phyloP scores from a whole-genome alignment of 2,329 filamentous ascomycete genomes.

The Talaromyces sp. region DNA sequence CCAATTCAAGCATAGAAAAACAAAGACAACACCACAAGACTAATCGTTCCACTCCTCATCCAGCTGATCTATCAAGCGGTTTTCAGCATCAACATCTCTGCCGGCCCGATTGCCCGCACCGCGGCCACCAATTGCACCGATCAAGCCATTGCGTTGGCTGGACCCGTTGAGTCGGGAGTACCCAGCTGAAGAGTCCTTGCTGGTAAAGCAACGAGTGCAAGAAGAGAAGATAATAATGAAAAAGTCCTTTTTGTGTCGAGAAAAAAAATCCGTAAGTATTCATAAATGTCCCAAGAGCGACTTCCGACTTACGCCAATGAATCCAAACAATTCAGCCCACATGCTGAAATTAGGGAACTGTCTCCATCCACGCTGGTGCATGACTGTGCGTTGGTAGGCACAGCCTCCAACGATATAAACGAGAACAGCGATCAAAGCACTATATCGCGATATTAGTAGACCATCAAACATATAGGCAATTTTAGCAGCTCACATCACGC shows the following conservation, averaged over 20 bases:
- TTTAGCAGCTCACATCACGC: slow-evolving; percentile 64
- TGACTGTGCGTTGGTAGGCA: slow-evolving; percentile 91
- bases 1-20: not conserved
- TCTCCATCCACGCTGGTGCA: slow-evolving; percentile 90
- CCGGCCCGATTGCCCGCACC: slow-evolving; percentile 29
- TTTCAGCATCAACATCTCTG: slow-evolving; percentile 69
- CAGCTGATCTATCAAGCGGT: slow-evolving; percentile 87
- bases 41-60: slow-evolving; percentile 94
- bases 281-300: not conserved
- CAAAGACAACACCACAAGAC: not conserved
- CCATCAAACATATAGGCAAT: not conserved
- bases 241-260: slow-evolving; percentile 35
- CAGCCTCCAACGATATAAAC: slow-evolving; percentile 91
- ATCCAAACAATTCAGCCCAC: slow-evolving; percentile 82
- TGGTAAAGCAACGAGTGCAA: slow-evolving; percentile 33
- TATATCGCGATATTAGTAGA: slow-evolving; percentile 20
- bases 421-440: slow-evolving; percentile 63
- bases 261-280: not conserved
- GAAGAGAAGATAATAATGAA: slow-evolving; percentile 43
- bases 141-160: slow-evolving; percentile 22
- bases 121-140: slow-evolving; percentile 31
- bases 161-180: slow-evolving; percentile 27
- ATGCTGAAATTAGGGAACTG: slow-evolving; percentile 91
- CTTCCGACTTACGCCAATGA: slow-evolving; percentile 64
- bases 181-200: slow-evolving; percentile 26